Evolutionary conservation across 441 rosid genomes (phyloP).

Genomic region (Eruca vesicaria): DNA sequence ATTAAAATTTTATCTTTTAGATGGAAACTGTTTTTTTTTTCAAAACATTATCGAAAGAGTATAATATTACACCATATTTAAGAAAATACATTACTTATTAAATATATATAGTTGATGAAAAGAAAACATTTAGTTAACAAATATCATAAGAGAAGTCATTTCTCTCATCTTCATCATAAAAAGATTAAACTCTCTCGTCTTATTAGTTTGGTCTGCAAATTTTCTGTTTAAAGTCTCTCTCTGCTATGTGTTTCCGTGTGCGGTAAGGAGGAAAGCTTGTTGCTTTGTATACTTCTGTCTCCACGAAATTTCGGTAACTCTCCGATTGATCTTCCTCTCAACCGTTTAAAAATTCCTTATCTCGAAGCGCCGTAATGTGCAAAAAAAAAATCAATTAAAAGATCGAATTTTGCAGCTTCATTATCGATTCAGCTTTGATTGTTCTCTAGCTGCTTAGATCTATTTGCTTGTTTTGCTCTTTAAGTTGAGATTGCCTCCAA

Average conservation of each 20-base stretch:
- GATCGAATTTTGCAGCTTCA: constrained; percentile 33
- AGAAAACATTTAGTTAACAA: background rate
- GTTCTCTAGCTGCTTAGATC: constrained; percentile 47
- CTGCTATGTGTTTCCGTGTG: constrained; percentile 32
- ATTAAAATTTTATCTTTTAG: background rate
- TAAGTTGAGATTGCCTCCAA: constrained; percentile 23
- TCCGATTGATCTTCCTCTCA: constrained; percentile 20
- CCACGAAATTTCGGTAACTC: constrained; percentile 33
- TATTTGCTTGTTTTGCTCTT: constrained; percentile 20
- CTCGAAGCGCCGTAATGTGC: constrained; percentile 32
- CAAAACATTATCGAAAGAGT: background rate
- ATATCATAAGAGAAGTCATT: background rate
- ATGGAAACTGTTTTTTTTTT: background rate
- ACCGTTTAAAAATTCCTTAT: background rate
- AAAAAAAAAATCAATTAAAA: constrained; percentile 9
- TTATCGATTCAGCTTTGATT: constrained; percentile 42
- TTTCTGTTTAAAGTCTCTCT: constrained; percentile 17
- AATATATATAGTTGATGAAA: background rate
- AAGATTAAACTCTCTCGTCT: background rate
- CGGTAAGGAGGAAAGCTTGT: constrained; percentile 33
- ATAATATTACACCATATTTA: background rate
- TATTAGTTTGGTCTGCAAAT: constrained; percentile 23
- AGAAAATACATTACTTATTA: background rate
- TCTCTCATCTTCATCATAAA: constrained; percentile 18
- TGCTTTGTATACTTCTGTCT: constrained; percentile 23